These are phyloP conservation scores for Suillus occidentalis DNA, from an alignment of 768 basidiomycete species.

Conservation along the genomic window DNA sequence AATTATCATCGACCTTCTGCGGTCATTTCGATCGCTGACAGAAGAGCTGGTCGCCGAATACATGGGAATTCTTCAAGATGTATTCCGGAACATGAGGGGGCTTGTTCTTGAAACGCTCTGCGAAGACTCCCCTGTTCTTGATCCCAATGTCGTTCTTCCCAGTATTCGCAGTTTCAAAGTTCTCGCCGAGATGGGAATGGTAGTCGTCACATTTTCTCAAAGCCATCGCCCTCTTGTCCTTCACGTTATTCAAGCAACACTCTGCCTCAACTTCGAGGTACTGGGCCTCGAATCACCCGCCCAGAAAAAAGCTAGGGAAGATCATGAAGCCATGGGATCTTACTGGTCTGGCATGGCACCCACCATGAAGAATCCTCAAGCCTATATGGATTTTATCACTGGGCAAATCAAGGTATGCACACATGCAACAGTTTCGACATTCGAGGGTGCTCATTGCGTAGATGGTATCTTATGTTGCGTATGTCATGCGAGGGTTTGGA, in stretches of 20 bases:
- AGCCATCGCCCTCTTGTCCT: conserved; percentile 66
- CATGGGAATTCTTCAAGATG: conserved; percentile 75
- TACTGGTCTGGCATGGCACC: conserved; percentile 83
- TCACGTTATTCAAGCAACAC: conserved; percentile 65
- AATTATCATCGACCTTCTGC: conserved; percentile 84
- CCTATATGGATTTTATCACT: conserved; percentile 81
- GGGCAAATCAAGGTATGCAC: conserved; percentile 83
- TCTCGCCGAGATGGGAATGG: conserved; percentile 89
- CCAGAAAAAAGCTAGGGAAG: conserved; percentile 73
- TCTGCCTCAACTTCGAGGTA: conserved; percentile 78
- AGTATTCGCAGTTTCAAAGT: conserved; percentile 91
- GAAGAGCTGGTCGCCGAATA: conserved; percentile 80
- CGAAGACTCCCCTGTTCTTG: conserved; percentile 56
- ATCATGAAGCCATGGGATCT: conserved; percentile 78
- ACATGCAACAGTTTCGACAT: not conserved
- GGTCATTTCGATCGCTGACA: conserved; percentile 68
- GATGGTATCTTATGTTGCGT: conserved; percentile 92
- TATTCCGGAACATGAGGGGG: conserved; percentile 69
- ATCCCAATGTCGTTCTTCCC: conserved; percentile 59
- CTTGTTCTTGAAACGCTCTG: conserved; percentile 77
- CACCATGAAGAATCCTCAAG: conserved; percentile 65
- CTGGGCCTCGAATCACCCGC: conserved; percentile 78
- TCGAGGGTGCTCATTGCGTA: conserved; percentile 30
- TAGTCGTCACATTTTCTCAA: conserved; percentile 89
- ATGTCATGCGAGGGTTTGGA: conserved; percentile 73